Percentiles rank a stretch among this genome's conserved stretches.
Evolutionary conservation across 176 grass and related monocot species (phyloP).

Genomic region (Coix lacrymajobi): DNA sequence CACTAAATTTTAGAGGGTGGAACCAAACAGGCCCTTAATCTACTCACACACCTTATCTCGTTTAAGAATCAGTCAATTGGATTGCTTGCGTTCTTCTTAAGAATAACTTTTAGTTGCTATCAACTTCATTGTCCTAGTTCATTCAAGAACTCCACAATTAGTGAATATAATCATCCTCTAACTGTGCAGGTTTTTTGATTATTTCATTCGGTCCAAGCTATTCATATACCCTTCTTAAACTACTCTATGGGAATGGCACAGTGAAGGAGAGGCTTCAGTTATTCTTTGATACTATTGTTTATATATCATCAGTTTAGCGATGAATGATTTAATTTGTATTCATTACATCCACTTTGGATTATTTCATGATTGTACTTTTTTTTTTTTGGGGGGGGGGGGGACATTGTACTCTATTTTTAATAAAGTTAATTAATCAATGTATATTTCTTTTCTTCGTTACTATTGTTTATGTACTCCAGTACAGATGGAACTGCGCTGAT

Average conservation of each 20-base stretch:
- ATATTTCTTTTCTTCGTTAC: no score
- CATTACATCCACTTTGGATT: background rate
- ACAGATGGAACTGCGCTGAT: no score
- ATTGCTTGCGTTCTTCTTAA: background rate
- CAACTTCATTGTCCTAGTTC: background rate
- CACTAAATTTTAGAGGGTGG: no score
- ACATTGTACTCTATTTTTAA: no score
- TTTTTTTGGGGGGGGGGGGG: no score
- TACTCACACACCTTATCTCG: background rate
- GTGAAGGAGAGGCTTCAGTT: conserved; percentile 54
- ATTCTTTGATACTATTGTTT: conserved; percentile 84
- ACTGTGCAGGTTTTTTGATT: conserved; percentile 63
- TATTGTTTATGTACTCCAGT: no score
- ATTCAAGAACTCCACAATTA: no score
- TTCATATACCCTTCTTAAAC: conserved; percentile 69
- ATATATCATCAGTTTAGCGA: conserved; percentile 81
- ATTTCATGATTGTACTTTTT: no score
- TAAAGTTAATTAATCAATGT: no score
- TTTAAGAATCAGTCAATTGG: no score
- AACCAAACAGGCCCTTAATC: no score
- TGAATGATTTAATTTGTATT: conserved; percentile 59
- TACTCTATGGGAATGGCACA: conserved; percentile 91
- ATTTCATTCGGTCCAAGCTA: no score
- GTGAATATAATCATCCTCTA: background rate
- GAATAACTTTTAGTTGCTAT: background rate